Conservation (phyloP, 164 flowering plant genomes). For the Liquidambar formosana region DNA sequence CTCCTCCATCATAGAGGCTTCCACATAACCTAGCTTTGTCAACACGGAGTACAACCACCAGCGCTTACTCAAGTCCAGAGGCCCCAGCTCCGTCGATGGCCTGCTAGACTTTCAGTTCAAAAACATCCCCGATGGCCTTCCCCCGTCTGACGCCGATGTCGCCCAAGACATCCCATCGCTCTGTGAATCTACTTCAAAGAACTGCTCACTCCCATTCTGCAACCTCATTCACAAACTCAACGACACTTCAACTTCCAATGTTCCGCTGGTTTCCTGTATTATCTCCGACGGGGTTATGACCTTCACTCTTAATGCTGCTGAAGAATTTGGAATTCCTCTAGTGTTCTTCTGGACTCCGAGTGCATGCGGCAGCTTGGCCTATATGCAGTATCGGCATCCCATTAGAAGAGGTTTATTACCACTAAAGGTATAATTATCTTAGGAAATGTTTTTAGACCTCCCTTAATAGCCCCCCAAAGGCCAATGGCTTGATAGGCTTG, state of each 20-base stretch:
- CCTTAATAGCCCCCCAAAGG: too few relatives aligned
- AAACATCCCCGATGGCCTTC: too few relatives aligned
- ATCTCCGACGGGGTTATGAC: too few relatives aligned
- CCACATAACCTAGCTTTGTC: too few relatives aligned
- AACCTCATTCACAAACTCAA: too few relatives aligned
- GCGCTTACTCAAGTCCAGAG: constrained; percentile 3
- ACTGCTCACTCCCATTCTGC: constrained; percentile 8
- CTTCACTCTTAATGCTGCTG: constrained; percentile 30
- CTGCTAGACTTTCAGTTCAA: too few relatives aligned
- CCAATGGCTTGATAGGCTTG: too few relatives aligned
- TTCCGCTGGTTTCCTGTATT: constrained; percentile 22
- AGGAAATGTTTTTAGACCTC: too few relatives aligned
- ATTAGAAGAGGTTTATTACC: constrained; percentile 31
- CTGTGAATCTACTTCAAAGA: background rate
- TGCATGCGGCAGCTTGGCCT: constrained; percentile 31
- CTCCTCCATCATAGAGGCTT: too few relatives aligned
- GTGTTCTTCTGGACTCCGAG: constrained; percentile 31
- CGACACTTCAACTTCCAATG: background rate
- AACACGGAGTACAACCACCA: too few relatives aligned
- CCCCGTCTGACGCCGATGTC: too few relatives aligned
- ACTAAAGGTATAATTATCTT: constrained; percentile 33
- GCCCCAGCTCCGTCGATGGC: too few relatives aligned
- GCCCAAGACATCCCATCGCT: constrained; percentile 4
- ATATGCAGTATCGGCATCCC: constrained; percentile 23
- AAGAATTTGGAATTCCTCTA: constrained; percentile 26